Percentiles rank a stretch among this genome's conserved stretches.
Evolutionary conservation across 352 stramenopile genomes (phyloP).

Genomic region (Phytophthora sojae): DNA sequence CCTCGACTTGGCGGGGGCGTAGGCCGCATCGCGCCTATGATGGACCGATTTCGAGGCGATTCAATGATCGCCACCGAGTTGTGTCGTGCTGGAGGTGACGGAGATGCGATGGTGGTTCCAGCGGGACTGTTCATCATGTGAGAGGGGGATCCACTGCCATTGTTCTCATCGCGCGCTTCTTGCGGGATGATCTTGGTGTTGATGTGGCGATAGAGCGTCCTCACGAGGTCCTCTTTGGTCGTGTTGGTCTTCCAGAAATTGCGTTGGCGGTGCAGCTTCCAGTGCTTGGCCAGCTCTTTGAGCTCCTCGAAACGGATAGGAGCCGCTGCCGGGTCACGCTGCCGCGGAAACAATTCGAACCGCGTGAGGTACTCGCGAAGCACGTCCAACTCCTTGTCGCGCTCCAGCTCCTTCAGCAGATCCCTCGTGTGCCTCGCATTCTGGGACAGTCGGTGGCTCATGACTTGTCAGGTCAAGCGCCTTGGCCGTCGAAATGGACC

Average conservation of each 20-base stretch:
- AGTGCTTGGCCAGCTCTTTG: slow-evolving; percentile 92
- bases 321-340: slow-evolving; percentile 74
- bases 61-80: slow-evolving; percentile 43
- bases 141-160: slow-evolving; percentile 17
- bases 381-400: slow-evolving; percentile 88
- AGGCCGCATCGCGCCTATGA: slow-evolving; percentile 37
- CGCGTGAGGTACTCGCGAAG: slow-evolving; percentile 86
- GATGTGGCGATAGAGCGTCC: slow-evolving; percentile 87
- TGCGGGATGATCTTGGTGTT: slow-evolving; percentile 87
- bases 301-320: slow-evolving; percentile 92
- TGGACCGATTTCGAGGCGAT: slow-evolving; percentile 64
- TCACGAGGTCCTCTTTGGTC: slow-evolving; percentile 89
- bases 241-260: slow-evolving; percentile 93
- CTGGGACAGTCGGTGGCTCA: slow-evolving; percentile 86
- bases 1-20: slow-evolving; percentile 30
- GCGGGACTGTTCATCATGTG: slow-evolving; percentile 27
- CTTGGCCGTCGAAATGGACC: not conserved
- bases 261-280: slow-evolving; percentile 89
- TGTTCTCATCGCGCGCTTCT: slow-evolving; percentile 60
- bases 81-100: slow-evolving; percentile 47
- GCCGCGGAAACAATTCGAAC: slow-evolving; percentile 79
- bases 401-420: slow-evolving; percentile 85
- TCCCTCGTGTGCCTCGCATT: slow-evolving; percentile 86
- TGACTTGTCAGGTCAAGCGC: slow-evolving; percentile 23
- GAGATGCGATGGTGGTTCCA: slow-evolving; percentile 21